Percentiles rank a stretch among this genome's conserved stretches.
These are phyloP conservation scores for Cyberlindnera xishuangbannaensis DNA, from an alignment of 805 yeast species.

Conservation along the genomic window DNA sequence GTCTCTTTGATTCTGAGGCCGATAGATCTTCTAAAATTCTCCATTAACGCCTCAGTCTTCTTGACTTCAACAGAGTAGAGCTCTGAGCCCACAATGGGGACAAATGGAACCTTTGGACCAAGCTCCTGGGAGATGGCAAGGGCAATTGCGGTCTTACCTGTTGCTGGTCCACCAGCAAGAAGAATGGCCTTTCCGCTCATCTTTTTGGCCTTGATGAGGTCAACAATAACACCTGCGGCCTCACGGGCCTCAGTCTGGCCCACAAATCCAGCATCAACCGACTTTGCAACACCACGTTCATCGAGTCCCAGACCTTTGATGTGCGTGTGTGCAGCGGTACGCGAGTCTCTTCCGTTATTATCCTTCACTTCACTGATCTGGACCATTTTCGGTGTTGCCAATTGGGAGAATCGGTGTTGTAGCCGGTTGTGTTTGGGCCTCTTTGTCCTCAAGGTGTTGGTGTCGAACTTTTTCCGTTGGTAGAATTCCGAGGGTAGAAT, in stretches of 20 bases:
- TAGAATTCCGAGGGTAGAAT: too few relatives aligned
- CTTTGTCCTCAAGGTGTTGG: too few relatives aligned
- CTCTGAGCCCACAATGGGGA: conserved; percentile 95
- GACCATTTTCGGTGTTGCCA: conserved; percentile 49
- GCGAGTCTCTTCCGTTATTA: conserved; percentile 40
- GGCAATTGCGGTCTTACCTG: conserved; percentile 97
- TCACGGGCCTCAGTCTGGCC: conserved; percentile 71
- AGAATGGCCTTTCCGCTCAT: conserved; percentile 95
- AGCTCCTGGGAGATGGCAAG: conserved; percentile 92
- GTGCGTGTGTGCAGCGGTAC: conserved; percentile 96
- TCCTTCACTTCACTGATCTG: conserved; percentile 75
- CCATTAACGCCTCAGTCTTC: conserved; percentile 95
- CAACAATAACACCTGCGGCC: conserved; percentile 94
- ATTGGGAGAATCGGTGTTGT: neutral
- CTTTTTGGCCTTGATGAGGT: conserved; percentile 83
- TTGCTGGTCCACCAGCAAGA: conserved; percentile 96
- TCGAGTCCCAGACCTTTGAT: conserved; percentile 93
- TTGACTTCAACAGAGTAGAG: conserved; percentile 93
- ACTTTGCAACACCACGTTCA: conserved; percentile 80
- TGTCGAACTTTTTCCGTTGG: too few relatives aligned
- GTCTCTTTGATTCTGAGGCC: conserved; percentile 95
- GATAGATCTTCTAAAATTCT: conserved; percentile 92
- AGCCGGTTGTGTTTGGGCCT: neutral
- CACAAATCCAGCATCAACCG: conserved; percentile 80
- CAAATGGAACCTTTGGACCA: conserved; percentile 96